phyloP scores from a whole-genome alignment of 1,139 yeast species.

The Geotrichum australiense region DNA sequence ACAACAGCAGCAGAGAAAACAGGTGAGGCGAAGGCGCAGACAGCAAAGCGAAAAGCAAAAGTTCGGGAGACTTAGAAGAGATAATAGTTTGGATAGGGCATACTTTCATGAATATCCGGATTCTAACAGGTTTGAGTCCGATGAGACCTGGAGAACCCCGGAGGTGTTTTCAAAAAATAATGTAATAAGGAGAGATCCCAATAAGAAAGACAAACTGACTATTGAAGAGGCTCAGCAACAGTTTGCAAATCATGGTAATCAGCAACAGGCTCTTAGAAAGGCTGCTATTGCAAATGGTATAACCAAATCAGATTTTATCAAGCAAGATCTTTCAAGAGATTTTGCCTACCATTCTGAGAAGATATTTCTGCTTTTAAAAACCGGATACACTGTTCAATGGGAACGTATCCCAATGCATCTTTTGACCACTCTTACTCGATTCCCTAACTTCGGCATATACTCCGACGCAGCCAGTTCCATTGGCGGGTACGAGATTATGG shows the following conservation, averaged over 20 bases:
- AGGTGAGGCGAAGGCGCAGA: neutral
- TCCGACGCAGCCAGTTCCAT: conserved; percentile 32
- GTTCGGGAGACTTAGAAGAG: conserved; percentile 11
- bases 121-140: conserved; percentile 27
- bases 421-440: conserved; percentile 33
- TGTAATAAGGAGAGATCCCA: conserved; percentile 1
- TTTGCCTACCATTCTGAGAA: conserved; percentile 25
- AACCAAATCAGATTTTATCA: conserved; percentile 17
- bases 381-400: conserved; percentile 36
- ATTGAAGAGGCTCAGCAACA: conserved; percentile 1
- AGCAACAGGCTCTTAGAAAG: conserved; percentile 8
- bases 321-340: conserved; percentile 25
- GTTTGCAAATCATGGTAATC: neutral
- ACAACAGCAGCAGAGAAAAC: conserved; percentile 1
- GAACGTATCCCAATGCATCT: conserved; percentile 36
- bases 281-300: neutral
- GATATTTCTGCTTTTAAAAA: conserved; percentile 33
- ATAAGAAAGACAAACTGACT: neutral
- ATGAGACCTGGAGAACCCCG: conserved; percentile 31
- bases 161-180: conserved; percentile 19
- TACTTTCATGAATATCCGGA: conserved; percentile 29
- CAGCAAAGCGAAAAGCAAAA: conserved; percentile 9
- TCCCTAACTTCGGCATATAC: conserved; percentile 34
- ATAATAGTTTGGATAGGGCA: conserved; percentile 21
- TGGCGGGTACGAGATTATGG: conserved; percentile 33